A percentile compares a stretch with the other conserved stretches of the same genome.
Evolutionary conservation across 2,329 filamentous ascomycete species (phyloP).

Genomic region (Hypoxylon sp.): DNA sequence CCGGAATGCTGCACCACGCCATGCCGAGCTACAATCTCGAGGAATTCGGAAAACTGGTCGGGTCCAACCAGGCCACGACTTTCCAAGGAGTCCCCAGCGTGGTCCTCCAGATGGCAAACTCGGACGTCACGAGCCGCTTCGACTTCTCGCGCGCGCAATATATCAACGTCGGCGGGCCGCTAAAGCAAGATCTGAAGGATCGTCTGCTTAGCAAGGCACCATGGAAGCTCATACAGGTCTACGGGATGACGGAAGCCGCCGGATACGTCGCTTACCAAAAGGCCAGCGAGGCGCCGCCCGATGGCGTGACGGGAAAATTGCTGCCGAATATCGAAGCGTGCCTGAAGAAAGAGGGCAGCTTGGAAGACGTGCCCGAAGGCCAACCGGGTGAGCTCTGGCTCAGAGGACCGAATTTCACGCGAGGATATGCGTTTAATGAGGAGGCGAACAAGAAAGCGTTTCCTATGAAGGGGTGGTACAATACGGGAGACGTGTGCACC

Average conservation of each 20-base stretch:
- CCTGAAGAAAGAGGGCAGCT: slow-evolving; percentile 55
- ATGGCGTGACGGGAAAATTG: slow-evolving; percentile 54
- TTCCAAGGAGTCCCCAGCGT: slow-evolving; percentile 58
- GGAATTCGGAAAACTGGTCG: slow-evolving; percentile 52
- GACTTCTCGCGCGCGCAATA: slow-evolving; percentile 56
- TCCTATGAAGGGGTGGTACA: slow-evolving; percentile 57
- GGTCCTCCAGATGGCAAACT: slow-evolving; percentile 54
- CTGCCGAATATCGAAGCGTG: slow-evolving; percentile 57
- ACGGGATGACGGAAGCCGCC: slow-evolving; percentile 61
- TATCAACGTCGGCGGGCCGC: slow-evolving; percentile 55
- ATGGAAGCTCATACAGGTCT: slow-evolving; percentile 58
- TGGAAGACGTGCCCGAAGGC: slow-evolving; percentile 53
- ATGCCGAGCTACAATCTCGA: slow-evolving; percentile 57
- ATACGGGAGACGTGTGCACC: slow-evolving; percentile 60
- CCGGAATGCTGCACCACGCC: slow-evolving; percentile 59
- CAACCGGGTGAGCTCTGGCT: slow-evolving; percentile 60
- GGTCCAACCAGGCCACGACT: slow-evolving; percentile 53
- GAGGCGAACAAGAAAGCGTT: slow-evolving; percentile 56
- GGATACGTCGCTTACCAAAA: slow-evolving; percentile 59
- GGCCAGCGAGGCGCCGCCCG: slow-evolving; percentile 50
- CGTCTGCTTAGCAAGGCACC: slow-evolving; percentile 51
- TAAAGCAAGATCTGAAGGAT: slow-evolving; percentile 53
- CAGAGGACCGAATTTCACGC: slow-evolving; percentile 58
- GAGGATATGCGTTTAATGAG: slow-evolving; percentile 57
- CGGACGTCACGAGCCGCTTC: slow-evolving; percentile 52